phyloP scores from a whole-genome alignment of 768 basidiomycete genomes.

The Gloeopeniophorella convolvens region DNA sequence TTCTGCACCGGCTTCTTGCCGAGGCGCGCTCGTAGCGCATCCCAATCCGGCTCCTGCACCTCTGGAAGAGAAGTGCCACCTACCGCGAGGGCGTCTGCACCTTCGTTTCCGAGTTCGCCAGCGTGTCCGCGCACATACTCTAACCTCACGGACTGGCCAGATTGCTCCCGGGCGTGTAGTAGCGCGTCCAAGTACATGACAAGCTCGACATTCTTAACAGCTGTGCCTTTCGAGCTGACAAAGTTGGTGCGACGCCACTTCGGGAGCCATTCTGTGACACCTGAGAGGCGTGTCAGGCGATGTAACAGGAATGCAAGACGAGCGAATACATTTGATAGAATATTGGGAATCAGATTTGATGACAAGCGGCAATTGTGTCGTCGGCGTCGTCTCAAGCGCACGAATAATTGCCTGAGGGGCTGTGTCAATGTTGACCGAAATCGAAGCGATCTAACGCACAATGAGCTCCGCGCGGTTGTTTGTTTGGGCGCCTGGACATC shows the following conservation, averaged over 20 bases:
- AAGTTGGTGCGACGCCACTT: slow-evolving; percentile 60
- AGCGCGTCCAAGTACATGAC: slow-evolving; percentile 66
- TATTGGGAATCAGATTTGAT: slow-evolving; percentile 88
- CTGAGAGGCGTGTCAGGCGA: slow-evolving; percentile 34
- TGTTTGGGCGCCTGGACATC: slow-evolving; percentile 77
- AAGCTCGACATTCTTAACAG: slow-evolving; percentile 67
- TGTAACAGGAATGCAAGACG: not conserved
- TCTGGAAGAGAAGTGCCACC: slow-evolving; percentile 39
- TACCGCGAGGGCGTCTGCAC: slow-evolving; percentile 71
- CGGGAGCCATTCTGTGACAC: slow-evolving; percentile 59
- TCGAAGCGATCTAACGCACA: slow-evolving; percentile 36
- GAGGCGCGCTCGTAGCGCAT: slow-evolving; percentile 13
- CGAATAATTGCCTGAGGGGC: slow-evolving; percentile 70
- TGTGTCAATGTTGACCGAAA: not conserved
- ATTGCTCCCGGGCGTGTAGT: slow-evolving; percentile 43
- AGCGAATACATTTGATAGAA: slow-evolving; percentile 60
- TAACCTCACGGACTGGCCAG: slow-evolving; percentile 52
- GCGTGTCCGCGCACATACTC: slow-evolving; percentile 75
- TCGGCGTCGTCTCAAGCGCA: slow-evolving; percentile 67
- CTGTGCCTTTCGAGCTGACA: slow-evolving; percentile 37
- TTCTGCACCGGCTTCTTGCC: not conserved
- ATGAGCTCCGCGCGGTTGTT: slow-evolving; percentile 88
- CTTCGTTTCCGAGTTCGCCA: slow-evolving; percentile 79
- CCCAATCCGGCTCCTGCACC: slow-evolving; percentile 57
- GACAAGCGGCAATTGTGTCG: slow-evolving; percentile 45